Conservation (phyloP, 164 flowering plant genomes). For the Sextonia rubra region DNA sequence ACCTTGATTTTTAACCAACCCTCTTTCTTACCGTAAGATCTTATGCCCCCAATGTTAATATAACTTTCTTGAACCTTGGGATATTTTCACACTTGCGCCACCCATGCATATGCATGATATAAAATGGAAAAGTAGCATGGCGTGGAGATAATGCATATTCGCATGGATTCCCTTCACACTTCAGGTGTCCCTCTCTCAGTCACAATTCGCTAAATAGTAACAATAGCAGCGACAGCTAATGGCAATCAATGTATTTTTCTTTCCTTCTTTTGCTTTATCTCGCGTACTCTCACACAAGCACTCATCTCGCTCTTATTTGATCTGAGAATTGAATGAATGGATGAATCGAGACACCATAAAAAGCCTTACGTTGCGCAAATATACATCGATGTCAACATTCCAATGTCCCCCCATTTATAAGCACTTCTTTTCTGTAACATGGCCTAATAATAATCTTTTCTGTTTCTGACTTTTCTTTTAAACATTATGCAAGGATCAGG, state of each 20-base stretch:
- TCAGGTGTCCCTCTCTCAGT: background rate
- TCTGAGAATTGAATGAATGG: no score
- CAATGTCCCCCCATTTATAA: no score
- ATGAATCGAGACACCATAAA: no score
- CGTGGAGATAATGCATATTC: background rate
- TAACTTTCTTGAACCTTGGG: background rate
- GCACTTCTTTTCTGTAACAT: no score
- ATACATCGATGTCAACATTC: no score
- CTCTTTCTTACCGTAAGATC: background rate
- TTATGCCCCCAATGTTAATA: no score
- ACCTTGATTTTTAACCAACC: no score
- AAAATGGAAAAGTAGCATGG: background rate
- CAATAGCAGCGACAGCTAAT: background rate
- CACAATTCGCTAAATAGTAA: background rate
- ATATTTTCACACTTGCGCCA: background rate
- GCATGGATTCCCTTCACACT: no score
- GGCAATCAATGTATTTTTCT: conserved; percentile 3
- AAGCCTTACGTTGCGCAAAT: no score
- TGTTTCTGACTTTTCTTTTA: no score
- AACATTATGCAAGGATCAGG: no score
- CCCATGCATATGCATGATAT: background rate
- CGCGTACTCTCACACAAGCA: background rate
- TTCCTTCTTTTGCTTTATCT: background rate
- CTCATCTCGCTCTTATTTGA: background rate
- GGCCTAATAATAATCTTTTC: no score